These are phyloP conservation scores for Juglanconis oblonga DNA, from an alignment of 2,329 filamentous ascomycete species.

Conservation along the genomic window DNA sequence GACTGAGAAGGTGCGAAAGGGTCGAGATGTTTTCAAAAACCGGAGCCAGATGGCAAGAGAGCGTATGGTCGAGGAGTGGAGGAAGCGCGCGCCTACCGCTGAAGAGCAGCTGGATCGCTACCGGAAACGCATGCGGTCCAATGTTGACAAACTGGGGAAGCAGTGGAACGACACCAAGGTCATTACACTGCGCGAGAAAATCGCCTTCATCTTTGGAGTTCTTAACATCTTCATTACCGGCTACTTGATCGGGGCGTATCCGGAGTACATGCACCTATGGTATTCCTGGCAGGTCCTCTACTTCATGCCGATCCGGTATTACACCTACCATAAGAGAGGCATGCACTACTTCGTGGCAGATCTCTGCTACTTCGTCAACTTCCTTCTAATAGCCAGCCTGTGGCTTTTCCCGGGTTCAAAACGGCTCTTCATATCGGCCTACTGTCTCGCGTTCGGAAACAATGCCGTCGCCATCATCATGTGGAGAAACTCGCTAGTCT, in stretches of 20 bases:
- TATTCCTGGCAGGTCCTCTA: conserved; percentile 85
- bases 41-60: conserved; percentile 77
- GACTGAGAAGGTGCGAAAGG: conserved; percentile 79
- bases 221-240: conserved; percentile 97
- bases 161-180: conserved; percentile 88
- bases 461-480: conserved; percentile 97
- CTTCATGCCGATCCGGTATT: conserved; percentile 95
- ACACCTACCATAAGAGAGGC: conserved; percentile 84
- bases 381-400: conserved; percentile 75
- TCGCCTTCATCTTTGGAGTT: conserved; percentile 93
- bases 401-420: conserved; percentile 92
- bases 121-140: conserved; percentile 78
- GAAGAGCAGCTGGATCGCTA: conserved; percentile 94
- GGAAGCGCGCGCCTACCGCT: conserved; percentile 76
- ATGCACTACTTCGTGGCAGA: conserved; percentile 98
- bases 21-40: conserved; percentile 75
- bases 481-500: conserved; percentile 98
- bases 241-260: conserved; percentile 83
- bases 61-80: conserved; percentile 90
- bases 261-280: conserved; percentile 88
- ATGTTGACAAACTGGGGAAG: conserved; percentile 80
- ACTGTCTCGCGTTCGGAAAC: conserved; percentile 91
- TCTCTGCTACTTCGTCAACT: conserved; percentile 97
- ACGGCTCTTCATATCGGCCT: conserved; percentile 85
- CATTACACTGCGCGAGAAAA: conserved; percentile 87